Evolutionary conservation across 805 yeast species (phyloP).

Genomic region (Suhomyces sp.): DNA sequence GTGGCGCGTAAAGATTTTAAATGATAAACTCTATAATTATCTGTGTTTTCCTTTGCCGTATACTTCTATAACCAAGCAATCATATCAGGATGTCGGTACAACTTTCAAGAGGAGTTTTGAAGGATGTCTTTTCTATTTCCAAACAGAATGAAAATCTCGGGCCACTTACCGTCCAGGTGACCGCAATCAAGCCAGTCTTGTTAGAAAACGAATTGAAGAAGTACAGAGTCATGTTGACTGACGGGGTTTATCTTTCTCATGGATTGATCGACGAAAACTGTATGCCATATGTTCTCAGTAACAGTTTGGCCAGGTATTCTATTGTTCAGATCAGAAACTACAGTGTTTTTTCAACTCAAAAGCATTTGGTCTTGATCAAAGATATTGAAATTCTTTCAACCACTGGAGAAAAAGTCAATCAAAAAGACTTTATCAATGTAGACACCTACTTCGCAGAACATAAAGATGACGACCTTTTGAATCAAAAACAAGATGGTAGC

Average conservation of each 20-base stretch:
- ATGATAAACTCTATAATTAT: background rate
- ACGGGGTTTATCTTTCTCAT: constrained; percentile 38
- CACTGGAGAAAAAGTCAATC: constrained; percentile 33
- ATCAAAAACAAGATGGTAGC: constrained; percentile 6
- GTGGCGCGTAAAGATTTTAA: constrained; percentile 7
- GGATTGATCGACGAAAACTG: constrained; percentile 42
- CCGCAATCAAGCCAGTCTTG: constrained; percentile 33
- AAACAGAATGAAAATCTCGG: constrained; percentile 14
- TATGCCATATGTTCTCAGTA: constrained; percentile 36
- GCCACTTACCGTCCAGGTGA: constrained; percentile 34
- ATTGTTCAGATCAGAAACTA: constrained; percentile 42
- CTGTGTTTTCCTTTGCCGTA: background rate
- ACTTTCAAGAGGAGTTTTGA: constrained; percentile 14
- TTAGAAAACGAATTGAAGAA: constrained; percentile 26
- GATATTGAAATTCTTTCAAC: constrained; percentile 42
- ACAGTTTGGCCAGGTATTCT: constrained; percentile 46
- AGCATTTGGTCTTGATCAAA: constrained; percentile 47
- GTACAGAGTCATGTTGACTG: constrained; percentile 35
- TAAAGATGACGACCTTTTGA: constrained; percentile 49
- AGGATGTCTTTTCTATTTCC: constrained; percentile 17
- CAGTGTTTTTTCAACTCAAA: constrained; percentile 46
- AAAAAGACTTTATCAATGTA: constrained; percentile 39
- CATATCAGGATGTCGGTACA: constrained; percentile 3
- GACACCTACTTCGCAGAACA: constrained; percentile 59
- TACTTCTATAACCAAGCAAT: background rate